Evolutionary conservation across 1,139 yeast species (phyloP).

Genomic region (Kurtzmaniella quercitrusa): DNA sequence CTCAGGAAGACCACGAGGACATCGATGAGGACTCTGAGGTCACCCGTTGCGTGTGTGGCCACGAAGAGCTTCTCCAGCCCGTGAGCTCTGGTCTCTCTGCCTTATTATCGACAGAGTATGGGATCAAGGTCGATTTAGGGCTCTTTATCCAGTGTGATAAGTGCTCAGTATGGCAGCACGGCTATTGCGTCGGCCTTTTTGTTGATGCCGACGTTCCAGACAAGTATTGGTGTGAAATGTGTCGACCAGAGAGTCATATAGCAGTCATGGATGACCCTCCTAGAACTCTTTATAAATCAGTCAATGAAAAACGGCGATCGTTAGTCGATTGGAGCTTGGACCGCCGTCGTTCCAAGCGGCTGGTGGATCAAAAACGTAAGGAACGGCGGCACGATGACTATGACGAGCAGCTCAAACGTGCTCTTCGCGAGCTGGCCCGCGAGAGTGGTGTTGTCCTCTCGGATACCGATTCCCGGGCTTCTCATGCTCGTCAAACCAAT

Average conservation of each 20-base stretch:
- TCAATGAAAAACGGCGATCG: constrained; percentile 43
- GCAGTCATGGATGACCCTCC: constrained; percentile 31
- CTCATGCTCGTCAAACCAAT: background rate
- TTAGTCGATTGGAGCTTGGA: constrained; percentile 20
- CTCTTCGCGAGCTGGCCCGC: constrained; percentile 66
- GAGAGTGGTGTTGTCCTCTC: constrained; percentile 21
- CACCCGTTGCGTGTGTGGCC: constrained; percentile 87
- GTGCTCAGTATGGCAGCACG: constrained; percentile 97
- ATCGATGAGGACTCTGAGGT: constrained; percentile 60
- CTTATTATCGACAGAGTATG: constrained; percentile 45
- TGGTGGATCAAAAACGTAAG: constrained; percentile 20
- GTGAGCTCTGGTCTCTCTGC: constrained; percentile 38
- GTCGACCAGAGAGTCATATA: constrained; percentile 78
- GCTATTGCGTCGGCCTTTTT: constrained; percentile 83
- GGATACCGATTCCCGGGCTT: constrained; percentile 1
- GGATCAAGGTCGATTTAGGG: constrained; percentile 70
- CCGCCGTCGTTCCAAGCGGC: constrained; percentile 25
- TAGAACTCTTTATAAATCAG: constrained; percentile 47
- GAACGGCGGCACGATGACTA: constrained; percentile 37
- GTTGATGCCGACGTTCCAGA: constrained; percentile 79
- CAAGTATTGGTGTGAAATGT: constrained; percentile 87
- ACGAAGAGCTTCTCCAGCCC: constrained; percentile 54
- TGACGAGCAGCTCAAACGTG: constrained; percentile 65
- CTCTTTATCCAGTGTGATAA: constrained; percentile 85
- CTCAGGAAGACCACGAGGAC: constrained; percentile 18